Evolutionary conservation across 306 rosid species (phyloP).

Genomic region (Gastrolobium villosum): DNA sequence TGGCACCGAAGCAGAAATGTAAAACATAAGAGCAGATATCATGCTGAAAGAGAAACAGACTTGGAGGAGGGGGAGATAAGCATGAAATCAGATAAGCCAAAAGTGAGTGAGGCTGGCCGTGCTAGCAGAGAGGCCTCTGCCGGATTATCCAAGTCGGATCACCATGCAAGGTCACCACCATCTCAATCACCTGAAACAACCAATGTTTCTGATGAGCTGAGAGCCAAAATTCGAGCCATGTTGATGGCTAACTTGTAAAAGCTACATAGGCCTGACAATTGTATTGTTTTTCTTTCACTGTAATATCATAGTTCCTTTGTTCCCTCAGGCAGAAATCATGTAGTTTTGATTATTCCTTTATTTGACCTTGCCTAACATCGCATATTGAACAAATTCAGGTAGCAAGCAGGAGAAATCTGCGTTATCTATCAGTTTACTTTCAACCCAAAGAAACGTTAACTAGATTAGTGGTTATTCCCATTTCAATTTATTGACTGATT

Average conservation of each 20-base stretch:
- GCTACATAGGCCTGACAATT: neutral
- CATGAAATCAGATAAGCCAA: constrained; percentile 59
- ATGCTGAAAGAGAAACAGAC: constrained; percentile 53
- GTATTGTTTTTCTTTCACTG: neutral
- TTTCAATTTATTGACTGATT: neutral
- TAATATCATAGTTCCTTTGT: constrained; percentile 17
- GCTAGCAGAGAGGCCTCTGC: constrained; percentile 71
- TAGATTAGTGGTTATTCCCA: neutral
- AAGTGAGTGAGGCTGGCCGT: constrained; percentile 49
- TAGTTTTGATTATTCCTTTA: neutral
- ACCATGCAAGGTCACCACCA: constrained; percentile 55
- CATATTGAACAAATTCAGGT: neutral
- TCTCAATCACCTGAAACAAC: constrained; percentile 64
- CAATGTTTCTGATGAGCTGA: constrained; percentile 77
- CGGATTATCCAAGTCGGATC: constrained; percentile 49
- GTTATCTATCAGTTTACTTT: neutral
- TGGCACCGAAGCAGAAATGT: constrained; percentile 45
- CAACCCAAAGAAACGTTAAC: neutral
- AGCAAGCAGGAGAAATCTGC: neutral
- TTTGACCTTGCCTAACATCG: neutral
- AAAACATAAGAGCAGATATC: constrained; percentile 52
- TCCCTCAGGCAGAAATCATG: neutral
- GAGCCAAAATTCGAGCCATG: constrained; percentile 94
- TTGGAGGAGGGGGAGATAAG: constrained; percentile 79
- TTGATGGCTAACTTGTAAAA: constrained; percentile 72